Evolutionary conservation across 1,139 yeast genomes (phyloP).

Genomic region (Candida glucosophila): DNA sequence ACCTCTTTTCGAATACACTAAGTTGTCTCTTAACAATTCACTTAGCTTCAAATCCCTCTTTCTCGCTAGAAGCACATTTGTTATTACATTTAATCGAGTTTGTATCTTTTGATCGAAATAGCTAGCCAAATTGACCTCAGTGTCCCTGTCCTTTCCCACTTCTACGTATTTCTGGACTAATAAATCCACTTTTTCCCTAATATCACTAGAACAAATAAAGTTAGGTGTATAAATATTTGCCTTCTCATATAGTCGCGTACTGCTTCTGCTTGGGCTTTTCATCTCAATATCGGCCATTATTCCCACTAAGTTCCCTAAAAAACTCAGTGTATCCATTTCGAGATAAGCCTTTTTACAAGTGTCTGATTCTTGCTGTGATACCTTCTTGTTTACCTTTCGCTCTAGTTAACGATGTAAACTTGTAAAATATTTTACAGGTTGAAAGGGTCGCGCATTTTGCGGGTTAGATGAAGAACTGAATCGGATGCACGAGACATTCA

Average conservation of each 20-base stretch:
- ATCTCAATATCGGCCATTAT: too few relatives aligned
- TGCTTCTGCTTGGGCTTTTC: too few relatives aligned
- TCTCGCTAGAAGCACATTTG: slow-evolving; percentile 26
- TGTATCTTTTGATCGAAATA: slow-evolving; percentile 3
- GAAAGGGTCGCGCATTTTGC: not conserved
- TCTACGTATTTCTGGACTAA: slow-evolving; percentile 3
- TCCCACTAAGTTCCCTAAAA: too few relatives aligned
- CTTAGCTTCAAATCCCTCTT: slow-evolving; percentile 22
- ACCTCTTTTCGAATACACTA: slow-evolving; percentile 27
- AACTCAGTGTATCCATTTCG: too few relatives aligned
- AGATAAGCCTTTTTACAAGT: too few relatives aligned
- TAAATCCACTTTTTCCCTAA: slow-evolving; percentile 14
- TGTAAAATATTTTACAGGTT: too few relatives aligned
- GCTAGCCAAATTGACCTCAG: slow-evolving; percentile 7
- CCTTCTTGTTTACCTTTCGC: too few relatives aligned
- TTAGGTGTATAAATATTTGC: slow-evolving; percentile 29
- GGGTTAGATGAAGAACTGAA: slow-evolving; percentile 1
- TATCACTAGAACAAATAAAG: slow-evolving; percentile 31
- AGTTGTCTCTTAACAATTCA: slow-evolving; percentile 25
- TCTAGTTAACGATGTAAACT: too few relatives aligned
- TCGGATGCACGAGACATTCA: not conserved
- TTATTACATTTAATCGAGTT: slow-evolving; percentile 22
- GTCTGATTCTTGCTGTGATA: too few relatives aligned
- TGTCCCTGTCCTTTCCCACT: slow-evolving; percentile 5
- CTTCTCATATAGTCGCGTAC: too few relatives aligned